Base-by-base conservation (phyloP, 2,329 filamentous ascomycete species). In the Geosmithia flava region DNA sequence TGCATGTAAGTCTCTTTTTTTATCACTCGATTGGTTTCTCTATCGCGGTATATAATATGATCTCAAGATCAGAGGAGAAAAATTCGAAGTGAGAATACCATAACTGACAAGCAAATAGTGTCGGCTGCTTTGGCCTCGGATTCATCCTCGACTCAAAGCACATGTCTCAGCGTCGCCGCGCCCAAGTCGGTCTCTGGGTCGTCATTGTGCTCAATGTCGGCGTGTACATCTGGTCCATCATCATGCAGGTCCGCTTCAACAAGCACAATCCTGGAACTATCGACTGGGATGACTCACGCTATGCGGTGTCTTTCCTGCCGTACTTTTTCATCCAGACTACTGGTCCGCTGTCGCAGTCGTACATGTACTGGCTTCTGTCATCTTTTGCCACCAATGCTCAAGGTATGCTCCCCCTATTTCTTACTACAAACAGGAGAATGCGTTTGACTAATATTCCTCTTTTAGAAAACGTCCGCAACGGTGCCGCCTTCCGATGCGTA, bases 211-310 rank as follows among this genome's bases (percentile, higher is more conserved):
- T 70, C 7, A 73, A 72, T 43, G 51, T 68, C 4, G 69, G 66
- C n/a, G 69, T 71, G 1, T 72, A 72, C 47, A 68, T 72, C 50
- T 72, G 69, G 70, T 71, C 69, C 1, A 70, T 72, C 47, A 58
- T 70, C 19, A 72, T 72, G 64, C 68, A 72, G 51, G 57, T 56
- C 8, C 56, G 55, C 19, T 72, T 72, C 52, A 62, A 67, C 33
- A 50, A 41, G 30, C 47, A 59, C 2, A 53, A 61, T 42, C 70
- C 69, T 0, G 68, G 68, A 2, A 58, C 66, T 13, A 71, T 72
- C 20, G 69, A 72, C 48, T 72, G 69, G 69, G 62, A 68, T 17
- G 67, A 70, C 5, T 50, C 53, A 1, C 57, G 67, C 1, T 72
- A 71, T 47, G 58, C 68, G 3, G 55, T 58, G 2, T 62, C 67